phyloP scores from a whole-genome alignment of 257 asterid species.

The Scutellaria barbata region DNA sequence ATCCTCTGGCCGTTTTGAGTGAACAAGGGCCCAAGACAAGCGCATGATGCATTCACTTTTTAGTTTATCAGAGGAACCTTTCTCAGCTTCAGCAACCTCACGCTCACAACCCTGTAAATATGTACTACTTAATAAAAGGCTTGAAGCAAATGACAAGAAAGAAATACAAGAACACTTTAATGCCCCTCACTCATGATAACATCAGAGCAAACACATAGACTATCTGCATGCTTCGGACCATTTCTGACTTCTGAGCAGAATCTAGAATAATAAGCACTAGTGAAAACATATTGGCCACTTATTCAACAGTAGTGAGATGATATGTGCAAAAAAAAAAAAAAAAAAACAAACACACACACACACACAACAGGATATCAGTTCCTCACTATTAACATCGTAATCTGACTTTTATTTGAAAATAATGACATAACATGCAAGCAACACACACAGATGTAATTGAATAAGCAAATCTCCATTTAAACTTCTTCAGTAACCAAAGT shows the following conservation, averaged over 20 bases:
- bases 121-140: constrained; percentile 34
- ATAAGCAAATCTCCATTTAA: neutral
- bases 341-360: too few relatives aligned
- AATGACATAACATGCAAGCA: constrained; percentile 10
- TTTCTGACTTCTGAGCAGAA: neutral
- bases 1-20: constrained; percentile 79
- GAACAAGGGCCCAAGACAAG: constrained; percentile 97
- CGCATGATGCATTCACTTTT: constrained; percentile 91
- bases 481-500: constrained; percentile 1
- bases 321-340: neutral
- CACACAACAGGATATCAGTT: neutral
- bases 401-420: neutral
- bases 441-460: neutral
- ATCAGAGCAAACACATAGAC: constrained; percentile 25
- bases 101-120: constrained; percentile 85
- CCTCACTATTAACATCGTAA: neutral
- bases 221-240: neutral
- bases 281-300: neutral
- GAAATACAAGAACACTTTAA: neutral
- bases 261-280: constrained; percentile 17
- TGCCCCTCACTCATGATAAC: neutral
- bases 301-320: constrained; percentile 9
- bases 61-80: constrained; percentile 68
- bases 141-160: neutral
- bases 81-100: constrained; percentile 87